Evolutionary conservation across 2,329 filamentous ascomycete genomes (phyloP).

Genomic region (Alternaria ethzedia): DNA sequence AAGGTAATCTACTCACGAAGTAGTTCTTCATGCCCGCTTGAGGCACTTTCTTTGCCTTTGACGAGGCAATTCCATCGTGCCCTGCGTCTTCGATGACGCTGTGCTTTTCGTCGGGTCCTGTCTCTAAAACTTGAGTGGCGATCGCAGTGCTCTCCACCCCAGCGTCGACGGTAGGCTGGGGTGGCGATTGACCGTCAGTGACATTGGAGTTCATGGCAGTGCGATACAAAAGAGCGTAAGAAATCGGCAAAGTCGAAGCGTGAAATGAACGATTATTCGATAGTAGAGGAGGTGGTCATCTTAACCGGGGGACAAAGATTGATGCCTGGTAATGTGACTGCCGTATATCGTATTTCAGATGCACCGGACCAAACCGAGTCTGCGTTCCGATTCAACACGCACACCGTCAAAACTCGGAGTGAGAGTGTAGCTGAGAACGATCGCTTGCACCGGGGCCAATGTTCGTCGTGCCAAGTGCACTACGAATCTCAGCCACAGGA

Average conservation of each 20-base stretch:
- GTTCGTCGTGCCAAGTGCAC: neutral
- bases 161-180: constrained; percentile 5
- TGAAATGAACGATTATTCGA: neutral
- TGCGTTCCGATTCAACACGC: neutral
- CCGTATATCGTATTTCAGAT: neutral
- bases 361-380: neutral
- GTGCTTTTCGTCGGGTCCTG: neutral
- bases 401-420: neutral
- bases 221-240: neutral
- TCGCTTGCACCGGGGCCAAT: neutral
- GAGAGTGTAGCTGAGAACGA: neutral
- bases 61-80: constrained; percentile 3
- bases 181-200: neutral
- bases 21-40: constrained; percentile 39
- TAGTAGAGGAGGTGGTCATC: neutral
- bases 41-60: constrained; percentile 23
- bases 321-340: constrained; percentile 11
- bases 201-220: neutral
- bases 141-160: constrained; percentile 4
- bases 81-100: constrained; percentile 4
- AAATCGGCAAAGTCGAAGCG: neutral
- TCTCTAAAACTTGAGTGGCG: constrained; percentile 4
- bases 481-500: neutral
- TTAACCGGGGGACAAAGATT: constrained; percentile 3
- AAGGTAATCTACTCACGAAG: constrained; percentile 31